Evolutionary conservation across 805 yeast genomes (phyloP).

Genomic region (Candida bentonensis): DNA sequence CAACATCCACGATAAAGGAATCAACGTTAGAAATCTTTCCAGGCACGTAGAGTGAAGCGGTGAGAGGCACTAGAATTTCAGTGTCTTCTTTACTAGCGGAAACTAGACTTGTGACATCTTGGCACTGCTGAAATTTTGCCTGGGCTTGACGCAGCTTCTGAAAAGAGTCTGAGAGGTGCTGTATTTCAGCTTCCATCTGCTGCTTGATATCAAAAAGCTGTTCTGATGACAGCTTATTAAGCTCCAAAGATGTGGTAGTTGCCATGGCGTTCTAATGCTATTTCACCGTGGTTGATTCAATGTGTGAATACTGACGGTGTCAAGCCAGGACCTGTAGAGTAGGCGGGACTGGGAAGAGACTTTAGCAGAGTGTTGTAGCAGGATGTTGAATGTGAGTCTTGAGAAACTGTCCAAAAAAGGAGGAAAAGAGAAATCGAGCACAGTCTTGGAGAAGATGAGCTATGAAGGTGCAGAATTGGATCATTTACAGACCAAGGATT

Average conservation of each 20-base stretch:
- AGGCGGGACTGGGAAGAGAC: too few relatives aligned
- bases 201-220: constrained; percentile 75
- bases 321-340: too few relatives aligned
- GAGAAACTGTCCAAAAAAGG: too few relatives aligned
- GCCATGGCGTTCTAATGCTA: too few relatives aligned
- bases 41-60: constrained; percentile 80
- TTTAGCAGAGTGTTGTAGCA: too few relatives aligned
- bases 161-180: constrained; percentile 71
- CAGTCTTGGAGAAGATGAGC: too few relatives aligned
- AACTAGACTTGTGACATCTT: constrained; percentile 46
- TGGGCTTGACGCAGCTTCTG: constrained; percentile 76
- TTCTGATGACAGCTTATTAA: constrained; percentile 46
- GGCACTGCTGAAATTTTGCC: constrained; percentile 68
- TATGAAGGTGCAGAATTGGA: too few relatives aligned
- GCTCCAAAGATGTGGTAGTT: constrained; percentile 4
- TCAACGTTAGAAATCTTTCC: constrained; percentile 56
- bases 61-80: constrained; percentile 68
- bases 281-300: too few relatives aligned
- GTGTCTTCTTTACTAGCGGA: constrained; percentile 28
- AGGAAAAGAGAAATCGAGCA: too few relatives aligned
- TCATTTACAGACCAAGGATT: too few relatives aligned
- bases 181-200: constrained; percentile 71
- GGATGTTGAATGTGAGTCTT: too few relatives aligned
- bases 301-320: too few relatives aligned
- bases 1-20: constrained; percentile 79